phyloP scores from a whole-genome alignment of 140 eudicot species.

The Stevia rebaudiana region DNA sequence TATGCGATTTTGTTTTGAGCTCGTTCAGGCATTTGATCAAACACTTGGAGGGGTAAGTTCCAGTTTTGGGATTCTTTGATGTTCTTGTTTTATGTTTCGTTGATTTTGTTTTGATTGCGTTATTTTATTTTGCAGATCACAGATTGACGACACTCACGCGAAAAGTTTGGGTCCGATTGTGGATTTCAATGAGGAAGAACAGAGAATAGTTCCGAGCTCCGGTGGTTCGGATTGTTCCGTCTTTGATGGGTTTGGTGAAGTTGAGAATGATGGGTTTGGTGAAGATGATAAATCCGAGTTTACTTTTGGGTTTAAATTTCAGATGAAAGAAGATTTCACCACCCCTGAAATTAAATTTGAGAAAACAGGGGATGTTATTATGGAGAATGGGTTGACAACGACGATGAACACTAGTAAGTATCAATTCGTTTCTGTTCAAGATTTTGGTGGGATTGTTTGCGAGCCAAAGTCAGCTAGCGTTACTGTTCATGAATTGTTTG shows the following conservation, averaged over 20 bases:
- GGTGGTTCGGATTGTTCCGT: conserved; percentile 3
- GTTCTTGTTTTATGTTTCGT: not conserved
- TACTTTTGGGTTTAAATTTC: conserved; percentile 41
- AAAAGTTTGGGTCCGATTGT: conserved; percentile 19
- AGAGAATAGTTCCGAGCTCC: conserved; percentile 7
- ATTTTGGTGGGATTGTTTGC: conserved; percentile 44
- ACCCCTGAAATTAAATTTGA: conserved; percentile 9
- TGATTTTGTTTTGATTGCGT: not conserved
- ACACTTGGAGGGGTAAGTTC: conserved; percentile 39
- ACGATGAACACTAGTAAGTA: conserved; percentile 40
- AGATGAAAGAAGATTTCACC: conserved; percentile 24
- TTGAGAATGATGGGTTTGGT: conserved; percentile 29
- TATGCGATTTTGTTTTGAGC: not conserved
- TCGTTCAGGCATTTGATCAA: conserved; percentile 29
- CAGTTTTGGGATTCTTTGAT: not conserved
- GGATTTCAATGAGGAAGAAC: conserved; percentile 30
- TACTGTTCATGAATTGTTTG: conserved; percentile 56
- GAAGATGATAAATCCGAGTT: conserved; percentile 35
- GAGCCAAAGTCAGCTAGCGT: conserved; percentile 47
- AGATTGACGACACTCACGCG: conserved; percentile 21
- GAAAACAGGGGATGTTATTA: conserved; percentile 43
- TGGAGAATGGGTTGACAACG: conserved; percentile 26
- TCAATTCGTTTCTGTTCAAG: conserved; percentile 34
- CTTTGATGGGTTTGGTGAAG: conserved; percentile 32
- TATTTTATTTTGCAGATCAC: conserved; percentile 36